Evolutionary conservation across 306 rosid species (phyloP).

Genomic region (Sechiopsis laciniata): DNA sequence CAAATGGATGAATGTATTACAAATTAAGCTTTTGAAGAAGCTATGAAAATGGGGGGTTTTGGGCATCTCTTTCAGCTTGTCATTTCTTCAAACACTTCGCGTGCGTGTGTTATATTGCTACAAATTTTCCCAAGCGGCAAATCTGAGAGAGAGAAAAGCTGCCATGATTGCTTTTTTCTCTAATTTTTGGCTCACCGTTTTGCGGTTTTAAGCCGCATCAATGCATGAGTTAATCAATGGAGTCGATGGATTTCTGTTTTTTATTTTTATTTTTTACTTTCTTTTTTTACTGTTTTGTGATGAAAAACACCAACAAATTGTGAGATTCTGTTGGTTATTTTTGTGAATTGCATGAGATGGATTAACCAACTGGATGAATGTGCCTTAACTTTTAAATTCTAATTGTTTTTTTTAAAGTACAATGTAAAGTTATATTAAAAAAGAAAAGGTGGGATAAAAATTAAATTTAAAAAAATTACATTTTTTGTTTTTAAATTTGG

Average conservation of each 20-base stretch:
- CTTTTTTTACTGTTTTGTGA: background rate
- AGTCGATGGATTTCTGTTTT: too few species aligned
- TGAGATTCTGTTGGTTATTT: constrained; percentile 3
- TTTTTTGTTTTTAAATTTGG: too few species aligned
- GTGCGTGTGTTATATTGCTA: constrained; percentile 9
- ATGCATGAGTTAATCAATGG: constrained; percentile 14
- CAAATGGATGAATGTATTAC: constrained; percentile 17
- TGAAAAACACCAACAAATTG: constrained; percentile 3
- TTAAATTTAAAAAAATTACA: too few species aligned
- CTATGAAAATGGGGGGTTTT: background rate
- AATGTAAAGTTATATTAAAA: background rate
- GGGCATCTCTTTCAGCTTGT: constrained; percentile 8
- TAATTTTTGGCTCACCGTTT: background rate
- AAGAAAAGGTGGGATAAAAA: too few species aligned
- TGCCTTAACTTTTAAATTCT: background rate
- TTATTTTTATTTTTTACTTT: too few species aligned
- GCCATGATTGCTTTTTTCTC: constrained; percentile 10
- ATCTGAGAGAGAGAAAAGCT: background rate
- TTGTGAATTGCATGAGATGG: background rate
- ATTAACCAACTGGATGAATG: background rate
- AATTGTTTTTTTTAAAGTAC: background rate
- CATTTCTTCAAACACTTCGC: constrained; percentile 16
- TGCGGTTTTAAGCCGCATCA: constrained; percentile 17
- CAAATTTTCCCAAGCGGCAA: constrained; percentile 2
- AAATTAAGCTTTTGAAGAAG: constrained; percentile 9